Conservation (phyloP, 2,329 filamentous ascomycete species). For the Diaporthe sp. region DNA sequence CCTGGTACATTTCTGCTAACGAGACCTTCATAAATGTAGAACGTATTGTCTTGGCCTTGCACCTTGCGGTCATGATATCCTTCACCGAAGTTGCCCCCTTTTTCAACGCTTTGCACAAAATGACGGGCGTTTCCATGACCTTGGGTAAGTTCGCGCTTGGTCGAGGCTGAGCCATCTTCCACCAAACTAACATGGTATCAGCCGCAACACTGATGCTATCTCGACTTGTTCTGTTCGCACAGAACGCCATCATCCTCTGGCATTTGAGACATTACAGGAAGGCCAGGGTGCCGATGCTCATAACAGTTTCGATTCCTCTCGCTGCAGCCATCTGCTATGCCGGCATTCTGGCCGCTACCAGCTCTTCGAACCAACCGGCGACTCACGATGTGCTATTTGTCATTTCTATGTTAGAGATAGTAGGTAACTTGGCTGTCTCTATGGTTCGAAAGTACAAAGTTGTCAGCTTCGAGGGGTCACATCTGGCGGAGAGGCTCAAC, state of each 20-base stretch:
- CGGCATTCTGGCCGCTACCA: constrained; percentile 53
- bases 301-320: constrained; percentile 50
- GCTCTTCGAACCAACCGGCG: constrained; percentile 53
- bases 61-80: constrained; percentile 30
- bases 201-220: constrained; percentile 65
- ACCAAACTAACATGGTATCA: not conserved
- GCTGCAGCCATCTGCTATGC: constrained; percentile 54
- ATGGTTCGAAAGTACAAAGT: constrained; percentile 62
- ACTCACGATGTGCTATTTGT: constrained; percentile 59
- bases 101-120: constrained; percentile 21
- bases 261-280: constrained; percentile 51
- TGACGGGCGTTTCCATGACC: constrained; percentile 14
- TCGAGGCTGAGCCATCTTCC: not conserved
- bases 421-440: constrained; percentile 66
- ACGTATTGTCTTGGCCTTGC: not conserved
- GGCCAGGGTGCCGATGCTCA: not conserved
- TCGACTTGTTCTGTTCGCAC: constrained; percentile 65
- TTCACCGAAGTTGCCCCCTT: constrained; percentile 31
- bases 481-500: constrained; percentile 74
- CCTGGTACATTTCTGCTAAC: not conserved
- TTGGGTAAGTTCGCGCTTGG: not conserved
- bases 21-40: not conserved
- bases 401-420: constrained; percentile 70
- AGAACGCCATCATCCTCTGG: constrained; percentile 65
- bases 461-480: constrained; percentile 73